Conservation (phyloP, 345 rosid species). For the Mangifera indica region DNA sequence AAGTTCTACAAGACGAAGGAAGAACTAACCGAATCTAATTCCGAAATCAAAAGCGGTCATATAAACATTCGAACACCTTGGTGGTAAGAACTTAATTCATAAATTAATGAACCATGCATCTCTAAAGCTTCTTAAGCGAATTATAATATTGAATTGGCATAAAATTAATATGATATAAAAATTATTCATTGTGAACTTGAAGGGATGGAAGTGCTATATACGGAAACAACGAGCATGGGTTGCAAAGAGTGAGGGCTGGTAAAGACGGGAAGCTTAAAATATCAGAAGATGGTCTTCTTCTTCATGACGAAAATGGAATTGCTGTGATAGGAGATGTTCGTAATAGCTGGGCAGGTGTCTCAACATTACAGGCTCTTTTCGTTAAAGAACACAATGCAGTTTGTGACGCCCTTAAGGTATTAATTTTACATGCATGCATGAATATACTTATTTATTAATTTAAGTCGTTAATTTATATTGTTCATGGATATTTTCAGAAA, state of each 20-base stretch:
- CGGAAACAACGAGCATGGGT: slow-evolving; percentile 36
- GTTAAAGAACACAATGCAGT: slow-evolving; percentile 53
- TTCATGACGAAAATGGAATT: slow-evolving; percentile 36
- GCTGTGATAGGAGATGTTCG: slow-evolving; percentile 50
- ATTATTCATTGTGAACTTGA: not conserved
- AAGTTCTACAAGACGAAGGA: slow-evolving; percentile 49
- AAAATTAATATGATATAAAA: too few relatives aligned
- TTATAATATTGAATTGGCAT: too few relatives aligned
- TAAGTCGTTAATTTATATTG: too few relatives aligned
- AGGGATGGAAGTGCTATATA: slow-evolving; percentile 67
- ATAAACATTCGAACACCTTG: slow-evolving; percentile 54
- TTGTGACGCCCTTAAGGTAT: slow-evolving; percentile 53
- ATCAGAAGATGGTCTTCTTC: slow-evolving; percentile 44
- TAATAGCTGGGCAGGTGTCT: slow-evolving; percentile 56
- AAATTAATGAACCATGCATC: not conserved
- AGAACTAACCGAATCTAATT: slow-evolving; percentile 47
- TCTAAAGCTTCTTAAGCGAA: too few relatives aligned
- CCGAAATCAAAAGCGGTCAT: slow-evolving; percentile 43
- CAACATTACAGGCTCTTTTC: slow-evolving; percentile 53
- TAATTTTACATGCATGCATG: not conserved
- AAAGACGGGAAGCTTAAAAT: slow-evolving; percentile 57
- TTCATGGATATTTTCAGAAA: slow-evolving; percentile 18
- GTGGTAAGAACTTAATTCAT: slow-evolving; percentile 38
- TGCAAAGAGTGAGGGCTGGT: slow-evolving; percentile 44
- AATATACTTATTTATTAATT: too few relatives aligned